Evolutionary conservation across 148 eudicot species (phyloP), one percentile per base, ranked within the genome.

Genomic region (Chenopodium album): DNA sequence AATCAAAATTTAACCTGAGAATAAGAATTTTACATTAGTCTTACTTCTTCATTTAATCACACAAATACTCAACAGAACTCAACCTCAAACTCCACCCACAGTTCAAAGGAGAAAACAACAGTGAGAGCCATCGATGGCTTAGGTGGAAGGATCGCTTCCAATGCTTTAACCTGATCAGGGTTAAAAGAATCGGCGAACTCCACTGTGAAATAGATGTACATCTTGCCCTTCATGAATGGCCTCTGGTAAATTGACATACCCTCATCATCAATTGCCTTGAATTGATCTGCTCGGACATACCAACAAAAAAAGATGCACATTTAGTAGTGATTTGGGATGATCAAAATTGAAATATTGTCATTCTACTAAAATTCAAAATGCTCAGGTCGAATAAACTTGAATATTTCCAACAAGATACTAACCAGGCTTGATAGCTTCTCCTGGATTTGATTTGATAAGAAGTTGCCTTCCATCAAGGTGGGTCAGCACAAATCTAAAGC

Each of bases 191-290:
- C 90, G 0, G 92, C 94, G 84, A 92, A 92, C 1, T 92, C 94
- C 44, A 91, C 92, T 4, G 88, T 79, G 81, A 92, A 91, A 76
- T 92, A 94, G 44, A 92, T 84, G 78, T 91, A 92, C 62, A 91
- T 48, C 87, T 90, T 92, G 66, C 97, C 97, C 83, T 84, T 92
- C 94, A 91, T 88, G 88, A 90, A 92, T 9, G 92, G 87, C 86
- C 94, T 92, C 77, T 91, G 97, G 85, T 91, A 88, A 60, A 92
- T 89, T 0, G 91, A 90, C 97, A 92, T 92, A 0, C 97, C 97
- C 83, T 92, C 97, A 50, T 92, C 97, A 34, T 92, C 89, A 31
- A 92, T 91, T 37, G 90, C 97, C 90, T 92, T 92, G 79, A 69
- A 91, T 86, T 87, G 87, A 87, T 91, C 97, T 92, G 87, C 75